phyloP scores from a whole-genome alignment of 2,329 filamentous ascomycete genomes.

The Neonectria magnoliae region DNA sequence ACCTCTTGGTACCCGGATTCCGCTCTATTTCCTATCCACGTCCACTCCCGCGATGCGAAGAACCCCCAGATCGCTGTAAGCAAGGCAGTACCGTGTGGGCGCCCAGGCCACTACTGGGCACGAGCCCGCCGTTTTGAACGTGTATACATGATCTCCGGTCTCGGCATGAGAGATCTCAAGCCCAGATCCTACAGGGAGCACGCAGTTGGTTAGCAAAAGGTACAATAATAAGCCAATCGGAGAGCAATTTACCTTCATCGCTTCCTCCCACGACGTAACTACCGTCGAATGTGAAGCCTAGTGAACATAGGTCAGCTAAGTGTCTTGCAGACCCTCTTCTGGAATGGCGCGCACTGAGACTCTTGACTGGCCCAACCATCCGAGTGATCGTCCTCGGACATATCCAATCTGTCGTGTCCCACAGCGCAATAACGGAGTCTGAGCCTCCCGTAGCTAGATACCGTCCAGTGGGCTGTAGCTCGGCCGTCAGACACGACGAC shows the following conservation, averaged over 20 bases:
- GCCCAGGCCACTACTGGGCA: constrained; percentile 79
- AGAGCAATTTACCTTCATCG: constrained; percentile 68
- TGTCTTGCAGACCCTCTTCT: background rate
- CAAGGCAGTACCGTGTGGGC: constrained; percentile 77
- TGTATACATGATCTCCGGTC: constrained; percentile 77
- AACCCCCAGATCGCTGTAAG: constrained; percentile 75
- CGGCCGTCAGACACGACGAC: constrained; percentile 74
- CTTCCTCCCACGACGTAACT: constrained; percentile 79
- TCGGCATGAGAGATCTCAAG: constrained; percentile 78
- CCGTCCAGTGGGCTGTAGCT: constrained; percentile 75
- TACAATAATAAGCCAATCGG: background rate
- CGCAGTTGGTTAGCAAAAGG: background rate
- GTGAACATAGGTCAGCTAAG: constrained; percentile 22
- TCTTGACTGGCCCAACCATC: constrained; percentile 75
- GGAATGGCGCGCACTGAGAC: constrained; percentile 63
- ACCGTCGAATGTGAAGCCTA: constrained; percentile 82
- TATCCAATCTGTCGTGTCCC: constrained; percentile 82
- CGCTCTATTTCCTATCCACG: constrained; percentile 51
- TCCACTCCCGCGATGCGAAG: constrained; percentile 75
- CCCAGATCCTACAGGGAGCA: constrained; percentile 58
- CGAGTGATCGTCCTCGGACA: constrained; percentile 76
- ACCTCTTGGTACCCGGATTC: background rate
- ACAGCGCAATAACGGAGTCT: constrained; percentile 79
- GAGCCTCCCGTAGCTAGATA: constrained; percentile 80
- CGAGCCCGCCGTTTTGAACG: constrained; percentile 72